These are phyloP conservation scores for Neurospora tetraspora DNA, from an alignment of 495 filamentous ascomycete species.

Conservation along the genomic window DNA sequence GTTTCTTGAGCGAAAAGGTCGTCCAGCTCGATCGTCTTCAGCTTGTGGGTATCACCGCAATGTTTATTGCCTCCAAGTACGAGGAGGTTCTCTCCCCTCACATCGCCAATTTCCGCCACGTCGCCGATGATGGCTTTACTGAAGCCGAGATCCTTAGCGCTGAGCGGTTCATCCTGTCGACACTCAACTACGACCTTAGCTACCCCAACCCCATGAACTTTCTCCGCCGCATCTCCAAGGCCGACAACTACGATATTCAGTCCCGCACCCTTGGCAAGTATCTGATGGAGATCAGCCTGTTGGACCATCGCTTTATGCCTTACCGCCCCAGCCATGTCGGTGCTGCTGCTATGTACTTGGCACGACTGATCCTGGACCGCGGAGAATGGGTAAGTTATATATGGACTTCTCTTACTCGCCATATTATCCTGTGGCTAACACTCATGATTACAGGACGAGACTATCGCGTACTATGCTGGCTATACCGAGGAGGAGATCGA, in stretches of 20 bases:
- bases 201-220: constrained; percentile 99
- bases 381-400: constrained; percentile 70
- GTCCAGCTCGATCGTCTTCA: constrained; percentile 93
- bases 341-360: constrained; percentile 89
- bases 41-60: constrained; percentile 92
- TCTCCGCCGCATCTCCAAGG: constrained; percentile 93
- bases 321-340: constrained; percentile 82
- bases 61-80: constrained; percentile 99
- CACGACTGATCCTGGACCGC: constrained; percentile 77
- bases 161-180: constrained; percentile 81
- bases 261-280: constrained; percentile 96
- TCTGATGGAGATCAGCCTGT: constrained; percentile 91
- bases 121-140: constrained; percentile 94
- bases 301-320: constrained; percentile 85
- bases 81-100: constrained; percentile 96
- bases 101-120: constrained; percentile 90
- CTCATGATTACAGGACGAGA: constrained; percentile 52
- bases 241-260: constrained; percentile 95
- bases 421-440: constrained; percentile 16
- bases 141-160: constrained; percentile 95
- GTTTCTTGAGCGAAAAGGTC: constrained; percentile 86
- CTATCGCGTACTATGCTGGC: constrained; percentile 84
- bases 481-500: constrained; percentile 88
- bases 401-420: background rate
- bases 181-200: constrained; percentile 93